Percentiles rank a stretch among this genome's conserved stretches.
phyloP scores from a whole-genome alignment of 139 green algal genomes.

The Picochlorum sp. region DNA sequence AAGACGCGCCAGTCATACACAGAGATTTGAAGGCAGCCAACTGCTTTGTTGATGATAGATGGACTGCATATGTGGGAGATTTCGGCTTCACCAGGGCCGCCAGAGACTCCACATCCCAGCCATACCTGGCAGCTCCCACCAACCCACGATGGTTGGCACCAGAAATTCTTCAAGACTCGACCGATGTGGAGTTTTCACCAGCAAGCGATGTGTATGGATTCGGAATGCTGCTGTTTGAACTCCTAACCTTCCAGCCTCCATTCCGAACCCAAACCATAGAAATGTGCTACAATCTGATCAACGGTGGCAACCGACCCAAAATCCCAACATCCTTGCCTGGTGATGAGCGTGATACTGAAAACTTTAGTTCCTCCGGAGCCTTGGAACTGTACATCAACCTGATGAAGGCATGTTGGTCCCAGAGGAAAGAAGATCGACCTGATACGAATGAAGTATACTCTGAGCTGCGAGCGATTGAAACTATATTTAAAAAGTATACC shows the following conservation, averaged over 20 bases:
- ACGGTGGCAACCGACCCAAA: neutral
- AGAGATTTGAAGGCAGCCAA: conserved; percentile 13
- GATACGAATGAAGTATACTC: conserved; percentile 47
- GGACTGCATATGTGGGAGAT: neutral
- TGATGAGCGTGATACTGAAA: conserved; percentile 4
- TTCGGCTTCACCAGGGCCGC: conserved; percentile 3
- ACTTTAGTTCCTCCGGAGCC: neutral
- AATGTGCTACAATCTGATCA: neutral
- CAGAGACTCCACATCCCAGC: neutral
- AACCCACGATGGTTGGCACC: conserved; percentile 14
- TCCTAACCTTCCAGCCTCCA: conserved; percentile 4
- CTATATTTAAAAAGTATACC: neutral
- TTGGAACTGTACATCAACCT: conserved; percentile 4
- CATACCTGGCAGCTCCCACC: neutral
- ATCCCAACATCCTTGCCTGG: neutral
- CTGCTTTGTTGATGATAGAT: conserved; percentile 11
- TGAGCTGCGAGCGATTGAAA: conserved; percentile 1
- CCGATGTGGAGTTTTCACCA: neutral
- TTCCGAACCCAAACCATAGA: neutral
- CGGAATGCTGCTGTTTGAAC: conserved; percentile 12
- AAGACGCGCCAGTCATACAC: conserved; percentile 1
- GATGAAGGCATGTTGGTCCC: conserved; percentile 17
- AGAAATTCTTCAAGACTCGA: conserved; percentile 2
- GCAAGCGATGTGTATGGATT: conserved; percentile 17
- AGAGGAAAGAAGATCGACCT: conserved; percentile 30